Conservation (phyloP, 1,284 basidiomycete species). For the Naganishia sp. region DNA sequence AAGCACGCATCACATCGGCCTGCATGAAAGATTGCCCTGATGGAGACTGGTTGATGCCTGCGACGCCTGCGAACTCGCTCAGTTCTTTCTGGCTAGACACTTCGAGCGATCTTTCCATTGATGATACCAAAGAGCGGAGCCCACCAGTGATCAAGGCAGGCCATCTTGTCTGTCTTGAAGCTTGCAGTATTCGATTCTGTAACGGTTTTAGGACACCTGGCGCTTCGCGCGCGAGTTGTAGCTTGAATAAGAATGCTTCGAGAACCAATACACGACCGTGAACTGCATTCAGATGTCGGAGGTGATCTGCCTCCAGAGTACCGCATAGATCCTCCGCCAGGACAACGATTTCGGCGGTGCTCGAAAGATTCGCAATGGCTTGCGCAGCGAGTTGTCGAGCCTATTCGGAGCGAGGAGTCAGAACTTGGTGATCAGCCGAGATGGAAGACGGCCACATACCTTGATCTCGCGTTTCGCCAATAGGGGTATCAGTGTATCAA, state of each 20-base stretch:
- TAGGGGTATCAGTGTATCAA: constrained; percentile 31
- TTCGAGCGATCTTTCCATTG: not conserved
- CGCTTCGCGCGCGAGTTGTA: not conserved
- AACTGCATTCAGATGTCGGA: constrained; percentile 37
- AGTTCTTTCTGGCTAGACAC: not conserved
- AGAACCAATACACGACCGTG: constrained; percentile 46
- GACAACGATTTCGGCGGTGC: constrained; percentile 13
- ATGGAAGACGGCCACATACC: constrained; percentile 31
- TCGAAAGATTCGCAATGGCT: constrained; percentile 45
- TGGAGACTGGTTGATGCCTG: too few species aligned
- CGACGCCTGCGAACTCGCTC: too few species aligned
- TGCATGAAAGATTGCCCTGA: too few species aligned
- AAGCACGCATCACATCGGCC: too few species aligned
- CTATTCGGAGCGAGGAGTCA: constrained; percentile 41
- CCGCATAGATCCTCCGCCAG: constrained; percentile 23
- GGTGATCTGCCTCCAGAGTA: not conserved
- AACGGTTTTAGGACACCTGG: not conserved
- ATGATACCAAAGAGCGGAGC: not conserved
- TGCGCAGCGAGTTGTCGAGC: constrained; percentile 49
- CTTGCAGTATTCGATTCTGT: not conserved
- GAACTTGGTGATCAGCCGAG: not conserved
- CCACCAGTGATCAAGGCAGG: not conserved
- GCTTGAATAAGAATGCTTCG: constrained; percentile 37
- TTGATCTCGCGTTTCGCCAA: constrained; percentile 35
- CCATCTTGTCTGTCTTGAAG: not conserved